phyloP scores from a whole-genome alignment of 495 filamentous ascomycete species.

The Clavariopsis aquatica region DNA sequence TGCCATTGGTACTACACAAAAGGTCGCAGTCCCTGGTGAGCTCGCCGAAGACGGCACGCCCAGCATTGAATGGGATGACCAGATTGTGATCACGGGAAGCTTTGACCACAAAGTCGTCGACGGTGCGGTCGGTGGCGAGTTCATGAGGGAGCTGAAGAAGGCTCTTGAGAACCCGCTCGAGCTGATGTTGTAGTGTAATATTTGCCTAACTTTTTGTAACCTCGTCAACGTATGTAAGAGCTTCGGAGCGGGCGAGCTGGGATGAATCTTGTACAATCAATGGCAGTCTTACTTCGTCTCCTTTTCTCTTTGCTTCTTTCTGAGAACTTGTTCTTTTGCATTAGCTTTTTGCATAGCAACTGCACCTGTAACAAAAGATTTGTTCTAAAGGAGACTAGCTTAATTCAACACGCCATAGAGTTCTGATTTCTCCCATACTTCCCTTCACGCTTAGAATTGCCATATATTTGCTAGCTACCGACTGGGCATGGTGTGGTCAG shows the following conservation, averaged over 20 bases:
- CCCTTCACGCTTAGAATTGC: too few relatives aligned
- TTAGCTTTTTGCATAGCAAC: slow-evolving; percentile 7
- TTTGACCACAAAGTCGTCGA: slow-evolving; percentile 97
- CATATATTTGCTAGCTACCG: too few relatives aligned
- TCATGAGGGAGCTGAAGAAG: slow-evolving; percentile 96
- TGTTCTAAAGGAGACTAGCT: not conserved
- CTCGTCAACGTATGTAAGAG: slow-evolving; percentile 8
- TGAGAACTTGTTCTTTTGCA: slow-evolving; percentile 1
- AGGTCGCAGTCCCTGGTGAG: slow-evolving; percentile 88
- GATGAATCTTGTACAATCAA: slow-evolving; percentile 31
- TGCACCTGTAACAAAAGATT: slow-evolving; percentile 15
- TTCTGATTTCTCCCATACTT: too few relatives aligned
- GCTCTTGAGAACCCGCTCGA: slow-evolving; percentile 95
- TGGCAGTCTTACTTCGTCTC: slow-evolving; percentile 1
- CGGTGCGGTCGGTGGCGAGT: slow-evolving; percentile 95
- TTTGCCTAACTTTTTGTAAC: not conserved
- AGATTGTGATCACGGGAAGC: slow-evolving; percentile 89
- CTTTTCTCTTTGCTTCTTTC: slow-evolving; percentile 6
- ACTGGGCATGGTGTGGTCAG: too few relatives aligned
- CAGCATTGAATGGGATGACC: slow-evolving; percentile 88
- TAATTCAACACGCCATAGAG: too few relatives aligned
- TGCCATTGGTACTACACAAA: slow-evolving; percentile 89
- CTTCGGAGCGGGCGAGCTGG: slow-evolving; percentile 6
- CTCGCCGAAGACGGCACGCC: slow-evolving; percentile 71
- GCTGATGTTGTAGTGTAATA: slow-evolving; percentile 70